Conservation (phyloP, 2,329 filamentous ascomycete genomes). For the Phialocephala sp. region DNA sequence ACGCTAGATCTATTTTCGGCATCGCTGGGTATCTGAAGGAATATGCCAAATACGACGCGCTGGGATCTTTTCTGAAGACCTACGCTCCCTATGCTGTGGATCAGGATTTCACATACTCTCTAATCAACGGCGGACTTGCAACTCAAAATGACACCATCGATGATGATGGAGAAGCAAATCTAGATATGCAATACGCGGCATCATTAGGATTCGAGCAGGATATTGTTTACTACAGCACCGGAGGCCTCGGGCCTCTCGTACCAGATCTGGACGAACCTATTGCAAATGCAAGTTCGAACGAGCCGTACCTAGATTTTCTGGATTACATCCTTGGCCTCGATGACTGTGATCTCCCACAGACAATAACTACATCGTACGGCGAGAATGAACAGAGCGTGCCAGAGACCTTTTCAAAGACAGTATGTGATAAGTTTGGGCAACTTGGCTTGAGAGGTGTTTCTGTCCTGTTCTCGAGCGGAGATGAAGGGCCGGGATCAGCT, state of each 20-base stretch:
- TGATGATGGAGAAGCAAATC: constrained; percentile 57
- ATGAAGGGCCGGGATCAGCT: constrained; percentile 55
- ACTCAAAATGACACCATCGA: constrained; percentile 45
- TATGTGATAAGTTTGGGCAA: constrained; percentile 67
- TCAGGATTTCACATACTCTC: constrained; percentile 38
- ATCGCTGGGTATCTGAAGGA: constrained; percentile 54
- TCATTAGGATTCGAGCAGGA: constrained; percentile 58
- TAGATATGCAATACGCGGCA: constrained; percentile 61
- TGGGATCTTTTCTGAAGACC: constrained; percentile 31
- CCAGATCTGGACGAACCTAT: constrained; percentile 50
- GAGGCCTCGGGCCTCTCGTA: constrained; percentile 45
- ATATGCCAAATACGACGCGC: constrained; percentile 33
- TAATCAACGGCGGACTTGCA: constrained; percentile 45
- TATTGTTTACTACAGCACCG: constrained; percentile 57
- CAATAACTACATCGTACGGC: constrained; percentile 70
- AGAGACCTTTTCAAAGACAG: constrained; percentile 61
- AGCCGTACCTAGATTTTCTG: constrained; percentile 69
- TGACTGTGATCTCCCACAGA: constrained; percentile 58
- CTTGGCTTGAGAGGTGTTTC: constrained; percentile 68
- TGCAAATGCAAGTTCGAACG: constrained; percentile 62
- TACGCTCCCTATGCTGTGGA: constrained; percentile 30
- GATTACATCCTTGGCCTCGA: constrained; percentile 58
- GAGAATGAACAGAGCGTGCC: constrained; percentile 72
- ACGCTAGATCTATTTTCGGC: constrained; percentile 64
- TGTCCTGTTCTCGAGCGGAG: constrained; percentile 65